Evolutionary conservation across 192 early-diverging fungal genomes (phyloP).

Genomic region (Ambispora gerdemannii): DNA sequence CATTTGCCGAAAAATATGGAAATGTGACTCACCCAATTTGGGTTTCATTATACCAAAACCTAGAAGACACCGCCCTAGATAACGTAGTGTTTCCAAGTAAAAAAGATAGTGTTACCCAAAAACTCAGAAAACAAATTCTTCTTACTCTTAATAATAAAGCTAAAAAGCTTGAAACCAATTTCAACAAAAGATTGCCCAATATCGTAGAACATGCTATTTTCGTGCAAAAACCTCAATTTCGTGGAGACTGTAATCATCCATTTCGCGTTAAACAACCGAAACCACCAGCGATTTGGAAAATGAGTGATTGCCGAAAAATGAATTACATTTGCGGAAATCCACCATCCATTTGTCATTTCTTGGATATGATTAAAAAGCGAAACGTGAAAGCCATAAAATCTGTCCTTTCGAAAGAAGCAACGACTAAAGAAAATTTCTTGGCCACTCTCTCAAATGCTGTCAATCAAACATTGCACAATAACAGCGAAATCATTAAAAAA

Average conservation of each 20-base stretch:
- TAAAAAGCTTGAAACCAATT: constrained; percentile 15
- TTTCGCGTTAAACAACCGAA: constrained; percentile 44
- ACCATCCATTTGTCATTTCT: constrained; percentile 59
- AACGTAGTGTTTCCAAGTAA: too few species aligned
- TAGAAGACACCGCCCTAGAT: constrained; percentile 32
- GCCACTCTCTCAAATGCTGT: neutral
- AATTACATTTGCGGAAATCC: constrained; percentile 62
- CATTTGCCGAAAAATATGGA: constrained; percentile 46
- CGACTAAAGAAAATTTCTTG: neutral
- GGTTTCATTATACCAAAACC: constrained; percentile 29
- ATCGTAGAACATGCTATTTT: constrained; percentile 45
- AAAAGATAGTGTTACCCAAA: neutral
- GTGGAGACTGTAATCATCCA: constrained; percentile 56
- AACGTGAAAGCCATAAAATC: neutral
- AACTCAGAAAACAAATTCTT: neutral
- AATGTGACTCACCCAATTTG: constrained; percentile 37
- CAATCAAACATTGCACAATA: neutral
- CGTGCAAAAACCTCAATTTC: constrained; percentile 46
- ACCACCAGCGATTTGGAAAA: constrained; percentile 47
- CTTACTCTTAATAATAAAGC: neutral
- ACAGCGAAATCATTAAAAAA: neutral
- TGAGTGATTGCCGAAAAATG: constrained; percentile 51
- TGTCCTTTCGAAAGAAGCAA: neutral
- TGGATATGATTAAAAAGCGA: constrained; percentile 26
- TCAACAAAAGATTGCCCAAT: constrained; percentile 17